Evolutionary conservation across 148 eudicot species (phyloP).

Genomic region (Chenopodium formosanum): DNA sequence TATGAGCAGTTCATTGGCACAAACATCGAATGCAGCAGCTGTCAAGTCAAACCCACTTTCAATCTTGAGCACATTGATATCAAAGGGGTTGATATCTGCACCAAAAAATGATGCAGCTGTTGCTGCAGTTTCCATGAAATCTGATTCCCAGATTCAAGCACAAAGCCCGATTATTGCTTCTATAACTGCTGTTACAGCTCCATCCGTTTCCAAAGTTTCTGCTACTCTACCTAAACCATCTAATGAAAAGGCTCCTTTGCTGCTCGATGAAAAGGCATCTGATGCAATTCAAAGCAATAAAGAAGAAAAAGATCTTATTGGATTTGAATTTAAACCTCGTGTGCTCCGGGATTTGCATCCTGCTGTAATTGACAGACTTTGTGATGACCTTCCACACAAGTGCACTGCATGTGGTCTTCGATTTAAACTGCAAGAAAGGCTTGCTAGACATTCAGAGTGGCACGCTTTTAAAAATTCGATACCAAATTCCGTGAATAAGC

Average conservation of each 20-base stretch:
- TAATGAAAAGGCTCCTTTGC: constrained; percentile 31
- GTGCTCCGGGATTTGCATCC: constrained; percentile 64
- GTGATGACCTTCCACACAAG: constrained; percentile 57
- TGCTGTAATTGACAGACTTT: constrained; percentile 58
- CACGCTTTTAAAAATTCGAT: constrained; percentile 54
- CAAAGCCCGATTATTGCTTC: constrained; percentile 30
- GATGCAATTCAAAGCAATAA: constrained; percentile 29
- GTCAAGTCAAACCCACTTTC: constrained; percentile 56
- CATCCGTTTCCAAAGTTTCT: constrained; percentile 31
- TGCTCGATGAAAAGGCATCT: constrained; percentile 29
- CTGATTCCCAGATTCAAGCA: constrained; percentile 24
- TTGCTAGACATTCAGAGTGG: constrained; percentile 87
- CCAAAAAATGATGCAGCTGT: constrained; percentile 49
- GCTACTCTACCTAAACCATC: constrained; percentile 24
- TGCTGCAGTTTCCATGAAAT: constrained; percentile 20
- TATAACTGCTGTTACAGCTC: constrained; percentile 22
- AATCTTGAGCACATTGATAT: constrained; percentile 71
- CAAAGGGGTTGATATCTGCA: constrained; percentile 78
- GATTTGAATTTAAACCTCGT: constrained; percentile 73
- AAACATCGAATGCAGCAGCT: constrained; percentile 33
- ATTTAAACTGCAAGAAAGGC: constrained; percentile 56
- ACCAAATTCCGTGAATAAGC: constrained; percentile 21
- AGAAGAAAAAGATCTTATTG: constrained; percentile 49
- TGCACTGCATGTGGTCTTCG: constrained; percentile 74
- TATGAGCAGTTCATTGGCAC: constrained; percentile 29